These are phyloP conservation scores for Dryas drummondii DNA, from an alignment of 306 rosid genomes.

Conservation along the genomic window DNA sequence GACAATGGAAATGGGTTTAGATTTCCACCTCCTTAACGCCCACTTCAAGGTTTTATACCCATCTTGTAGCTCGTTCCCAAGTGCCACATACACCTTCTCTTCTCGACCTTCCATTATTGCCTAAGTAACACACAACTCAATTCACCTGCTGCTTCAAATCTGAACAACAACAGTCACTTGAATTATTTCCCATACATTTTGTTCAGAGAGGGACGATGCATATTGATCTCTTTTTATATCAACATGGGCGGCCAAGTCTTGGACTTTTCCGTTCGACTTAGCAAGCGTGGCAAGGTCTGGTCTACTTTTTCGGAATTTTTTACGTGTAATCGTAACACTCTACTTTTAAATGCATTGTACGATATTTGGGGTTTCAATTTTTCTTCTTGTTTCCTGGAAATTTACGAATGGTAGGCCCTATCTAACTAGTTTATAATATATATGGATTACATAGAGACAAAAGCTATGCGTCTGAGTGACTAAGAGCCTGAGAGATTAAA, in stretches of 20 bases:
- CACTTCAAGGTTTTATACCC: conserved; percentile 69
- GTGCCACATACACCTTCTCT: conserved; percentile 65
- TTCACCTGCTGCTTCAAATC: conserved; percentile 2
- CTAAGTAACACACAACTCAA: neutral
- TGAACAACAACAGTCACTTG: neutral
- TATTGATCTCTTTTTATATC: neutral
- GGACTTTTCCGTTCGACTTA: conserved; percentile 36
- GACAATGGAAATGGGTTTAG: conserved; percentile 63
- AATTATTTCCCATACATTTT: neutral
- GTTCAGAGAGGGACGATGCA: neutral
- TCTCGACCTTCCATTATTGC: conserved; percentile 37
- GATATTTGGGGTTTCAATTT: neutral
- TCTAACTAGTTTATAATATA: conserved; percentile 13
- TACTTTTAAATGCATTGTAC: neutral
- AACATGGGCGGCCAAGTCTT: conserved; percentile 32
- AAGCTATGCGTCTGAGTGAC: neutral
- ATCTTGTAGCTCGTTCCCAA: conserved; percentile 67
- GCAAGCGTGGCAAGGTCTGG: conserved; percentile 15
- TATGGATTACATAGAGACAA: neutral
- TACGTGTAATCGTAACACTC: too few species aligned
- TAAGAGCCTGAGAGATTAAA: conserved; percentile 8
- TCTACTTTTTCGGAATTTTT: neutral
- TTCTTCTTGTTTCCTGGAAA: conserved; percentile 16
- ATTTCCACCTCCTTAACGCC: conserved; percentile 72
- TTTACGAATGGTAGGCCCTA: neutral